These are phyloP conservation scores for Beauveria sp. DNA, from an alignment of 2,329 filamentous ascomycete genomes.

Conservation along the genomic window DNA sequence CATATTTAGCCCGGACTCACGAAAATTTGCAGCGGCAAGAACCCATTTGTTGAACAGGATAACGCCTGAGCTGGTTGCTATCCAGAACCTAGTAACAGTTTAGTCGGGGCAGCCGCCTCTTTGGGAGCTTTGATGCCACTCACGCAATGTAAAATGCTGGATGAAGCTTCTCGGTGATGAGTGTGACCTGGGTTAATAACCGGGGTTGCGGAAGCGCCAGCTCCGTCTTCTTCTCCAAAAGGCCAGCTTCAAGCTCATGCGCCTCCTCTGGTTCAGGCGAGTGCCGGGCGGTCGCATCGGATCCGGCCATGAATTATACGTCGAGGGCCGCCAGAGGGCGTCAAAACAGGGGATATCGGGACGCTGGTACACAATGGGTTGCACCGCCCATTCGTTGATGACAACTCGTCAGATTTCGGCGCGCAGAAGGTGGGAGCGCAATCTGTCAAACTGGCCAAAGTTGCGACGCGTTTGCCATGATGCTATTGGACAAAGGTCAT, in stretches of 20 bases:
- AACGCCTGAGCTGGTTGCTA: conserved; percentile 82
- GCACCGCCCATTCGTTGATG: too few relatives aligned
- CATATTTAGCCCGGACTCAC: conserved; percentile 21
- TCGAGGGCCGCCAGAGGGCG: too few relatives aligned
- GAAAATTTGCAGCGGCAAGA: conserved; percentile 75
- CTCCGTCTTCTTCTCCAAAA: background rate
- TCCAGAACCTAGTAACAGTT: conserved; percentile 51
- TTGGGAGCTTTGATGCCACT: background rate
- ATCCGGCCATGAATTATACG: too few relatives aligned
- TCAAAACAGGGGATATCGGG: too few relatives aligned
- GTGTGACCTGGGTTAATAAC: background rate
- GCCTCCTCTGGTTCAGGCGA: too few relatives aligned
- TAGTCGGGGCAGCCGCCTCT: background rate
- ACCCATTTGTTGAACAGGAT: conserved; percentile 99
- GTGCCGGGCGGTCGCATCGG: too few relatives aligned
- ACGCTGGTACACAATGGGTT: too few relatives aligned
- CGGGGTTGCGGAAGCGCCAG: background rate
- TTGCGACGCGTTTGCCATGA: too few relatives aligned
- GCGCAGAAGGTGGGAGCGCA: too few relatives aligned
- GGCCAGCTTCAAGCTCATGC: background rate
- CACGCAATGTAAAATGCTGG: conserved; percentile 7
- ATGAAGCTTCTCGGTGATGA: background rate
- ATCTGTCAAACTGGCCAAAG: too few relatives aligned
- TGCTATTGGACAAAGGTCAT: too few relatives aligned
- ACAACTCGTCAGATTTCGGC: too few relatives aligned